Conservation (phyloP, 176 grass and related monocot genomes). For the Oropetium thomaeum region DNA sequence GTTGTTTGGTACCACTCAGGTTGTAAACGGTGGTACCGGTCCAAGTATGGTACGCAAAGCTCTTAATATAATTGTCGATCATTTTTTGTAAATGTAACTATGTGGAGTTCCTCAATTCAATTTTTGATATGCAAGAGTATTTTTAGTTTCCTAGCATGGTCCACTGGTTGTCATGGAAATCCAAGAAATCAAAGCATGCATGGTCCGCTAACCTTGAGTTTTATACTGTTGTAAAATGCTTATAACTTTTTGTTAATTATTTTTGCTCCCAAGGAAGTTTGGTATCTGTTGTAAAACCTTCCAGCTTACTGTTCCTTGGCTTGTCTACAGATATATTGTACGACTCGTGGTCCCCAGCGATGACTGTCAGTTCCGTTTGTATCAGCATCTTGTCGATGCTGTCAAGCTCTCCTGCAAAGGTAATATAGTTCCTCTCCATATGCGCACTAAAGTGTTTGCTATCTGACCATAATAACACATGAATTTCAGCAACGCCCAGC, state of each 20-base stretch:
- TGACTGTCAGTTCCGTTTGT: slow-evolving; percentile 87
- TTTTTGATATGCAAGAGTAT: too few species aligned
- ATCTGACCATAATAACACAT: slow-evolving; percentile 14
- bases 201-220: neutral
- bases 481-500: slow-evolving; percentile 68
- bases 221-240: too few species aligned
- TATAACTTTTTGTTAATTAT: too few species aligned
- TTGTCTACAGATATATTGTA: slow-evolving; percentile 79
- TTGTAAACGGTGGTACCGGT: too few species aligned
- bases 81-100: neutral
- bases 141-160: neutral
- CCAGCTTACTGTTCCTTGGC: neutral
- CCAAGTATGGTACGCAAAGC: too few species aligned
- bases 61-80: neutral
- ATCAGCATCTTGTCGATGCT: slow-evolving; percentile 93
- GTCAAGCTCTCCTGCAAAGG: slow-evolving; percentile 84
- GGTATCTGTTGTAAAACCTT: too few species aligned
- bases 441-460: neutral
- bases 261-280: too few species aligned
- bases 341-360: slow-evolving; percentile 87
- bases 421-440: slow-evolving; percentile 24
- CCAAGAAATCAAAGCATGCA: too few species aligned
- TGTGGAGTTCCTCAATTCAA: too few species aligned
- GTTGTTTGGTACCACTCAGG: too few species aligned
- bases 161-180: neutral